Conservation (phyloP, 129 eudicot genomes). For the Centella asiatica region DNA sequence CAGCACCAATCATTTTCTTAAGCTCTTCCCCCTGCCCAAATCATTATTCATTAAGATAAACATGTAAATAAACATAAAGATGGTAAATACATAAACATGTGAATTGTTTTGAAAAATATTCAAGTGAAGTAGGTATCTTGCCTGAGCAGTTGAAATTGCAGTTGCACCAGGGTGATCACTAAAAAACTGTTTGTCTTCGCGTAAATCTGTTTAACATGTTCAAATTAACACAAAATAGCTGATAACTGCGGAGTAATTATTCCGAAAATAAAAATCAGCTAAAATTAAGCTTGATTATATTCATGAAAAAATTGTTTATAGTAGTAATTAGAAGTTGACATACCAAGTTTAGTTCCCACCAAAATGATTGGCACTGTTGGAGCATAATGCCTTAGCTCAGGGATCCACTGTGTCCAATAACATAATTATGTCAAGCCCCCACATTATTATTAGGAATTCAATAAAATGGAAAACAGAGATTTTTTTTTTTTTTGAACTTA, state of each 20-base stretch:
- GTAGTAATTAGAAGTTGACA: not conserved
- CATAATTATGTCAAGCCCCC: not conserved
- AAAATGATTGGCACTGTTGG: slow-evolving; percentile 75
- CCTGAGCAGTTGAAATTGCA: slow-evolving; percentile 74
- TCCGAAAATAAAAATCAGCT: not conserved
- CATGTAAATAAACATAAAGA: not conserved
- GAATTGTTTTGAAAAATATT: not conserved
- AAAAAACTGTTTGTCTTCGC: slow-evolving; percentile 62
- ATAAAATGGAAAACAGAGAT: not conserved
- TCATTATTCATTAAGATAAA: not conserved
- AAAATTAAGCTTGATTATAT: not conserved
- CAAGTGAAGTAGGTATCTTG: not conserved
- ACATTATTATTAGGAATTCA: not conserved
- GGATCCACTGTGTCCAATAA: slow-evolving; percentile 43
- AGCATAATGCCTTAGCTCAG: slow-evolving; percentile 71
- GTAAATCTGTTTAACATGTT: slow-evolving; percentile 31
- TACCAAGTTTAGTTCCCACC: slow-evolving; percentile 78
- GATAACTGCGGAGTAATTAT: not conserved
- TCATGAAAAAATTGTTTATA: not conserved
- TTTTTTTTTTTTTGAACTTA: not conserved
- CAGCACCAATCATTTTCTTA: slow-evolving; percentile 76
- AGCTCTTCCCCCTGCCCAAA: slow-evolving; percentile 62
- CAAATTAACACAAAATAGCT: not conserved
- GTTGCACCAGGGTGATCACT: slow-evolving; percentile 73
- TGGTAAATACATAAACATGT: not conserved